A percentile compares a stretch with the other conserved stretches of the same genome.
phyloP scores from a whole-genome alignment of 192 early-diverging fungal species.

The Linnemannia zychae region DNA sequence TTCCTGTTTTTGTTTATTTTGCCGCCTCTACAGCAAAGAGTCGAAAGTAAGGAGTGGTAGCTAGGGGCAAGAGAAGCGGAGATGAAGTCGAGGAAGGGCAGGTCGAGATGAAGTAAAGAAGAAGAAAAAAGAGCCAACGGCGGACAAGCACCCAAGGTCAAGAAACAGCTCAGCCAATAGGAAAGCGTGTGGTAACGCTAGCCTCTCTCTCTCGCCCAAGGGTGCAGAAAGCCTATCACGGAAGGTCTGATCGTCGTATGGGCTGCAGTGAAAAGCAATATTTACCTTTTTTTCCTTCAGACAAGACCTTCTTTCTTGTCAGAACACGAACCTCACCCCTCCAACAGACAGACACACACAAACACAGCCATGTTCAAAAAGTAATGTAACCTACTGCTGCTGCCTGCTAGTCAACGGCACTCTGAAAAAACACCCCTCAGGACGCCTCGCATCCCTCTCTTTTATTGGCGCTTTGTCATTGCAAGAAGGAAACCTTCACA shows the following conservation, averaged over 20 bases:
- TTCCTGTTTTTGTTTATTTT: constrained; percentile 13
- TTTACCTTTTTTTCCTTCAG: not conserved
- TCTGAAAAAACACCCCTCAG: too few species aligned
- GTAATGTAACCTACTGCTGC: constrained; percentile 45
- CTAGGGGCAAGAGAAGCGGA: not conserved
- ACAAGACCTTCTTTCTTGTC: not conserved
- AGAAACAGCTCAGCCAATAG: not conserved
- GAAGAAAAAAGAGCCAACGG: not conserved
- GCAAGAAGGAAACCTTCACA: not conserved
- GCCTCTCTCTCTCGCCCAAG: constrained; percentile 3
- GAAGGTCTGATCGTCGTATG: constrained; percentile 22
- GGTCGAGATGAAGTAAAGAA: not conserved
- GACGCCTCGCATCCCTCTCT: not conserved
- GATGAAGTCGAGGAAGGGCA: not conserved
- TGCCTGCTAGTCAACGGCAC: too few species aligned
- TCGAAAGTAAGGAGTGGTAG: not conserved
- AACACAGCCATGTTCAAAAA: constrained; percentile 73
- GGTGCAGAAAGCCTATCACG: not conserved
- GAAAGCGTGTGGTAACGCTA: not conserved
- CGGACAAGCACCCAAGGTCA: not conserved
- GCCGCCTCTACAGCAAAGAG: constrained; percentile 21
- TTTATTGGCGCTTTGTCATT: not conserved
- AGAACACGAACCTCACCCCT: constrained; percentile 1
- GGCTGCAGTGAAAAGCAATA: constrained; percentile 10
- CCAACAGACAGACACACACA: not conserved